Evolutionary conservation across 2,329 filamentous ascomycete species (phyloP), one percentile per base, ranked within the genome.

Genomic region (Dothideomycetes sp.): DNA sequence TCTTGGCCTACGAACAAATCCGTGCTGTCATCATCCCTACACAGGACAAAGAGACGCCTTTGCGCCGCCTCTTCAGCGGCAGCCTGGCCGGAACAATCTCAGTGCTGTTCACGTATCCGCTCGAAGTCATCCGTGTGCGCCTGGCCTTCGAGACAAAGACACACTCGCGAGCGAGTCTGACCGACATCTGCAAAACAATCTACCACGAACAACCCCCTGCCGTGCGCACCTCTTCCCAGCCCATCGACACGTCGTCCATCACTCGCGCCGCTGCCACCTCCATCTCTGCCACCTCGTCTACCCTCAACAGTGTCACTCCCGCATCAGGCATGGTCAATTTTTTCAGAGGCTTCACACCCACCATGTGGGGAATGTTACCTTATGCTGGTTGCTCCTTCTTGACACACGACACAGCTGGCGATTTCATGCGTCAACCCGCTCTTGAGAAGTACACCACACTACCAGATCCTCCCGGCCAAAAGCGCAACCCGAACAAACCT

Each of bases 381-480:
- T 98, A 98, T 56, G 91, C 91, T 1, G 91, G 91, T 53, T 81
- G 93, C 55, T 94, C 87, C 1, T 98, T 98, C 64, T 73, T 98
- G 28, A 94, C 86, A 0, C 91, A 98, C 64, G 91, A 98, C 61
- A 86, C 84, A 4, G 77, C 82, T 28, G 84, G 85, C 46, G 91
- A 98, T 60, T 55, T 91, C 33, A 73, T 98, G 52, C 84, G 88
- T 13, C 71, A 74, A 42, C 79, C 80, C 0, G 48, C 60, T 1
- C 53, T 95, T 5, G 78, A 82, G 4, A 59, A 71, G 32, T 84
- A 85, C 59, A 94, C 89, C 4, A 86, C 83, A 0, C 65, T 93
- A 1, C 77, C 84, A 0, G 68, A 54, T 28, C 48, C 51, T 20
- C 45, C 55, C 28, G 49, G 61, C 49, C 52, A 56, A 22, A 51